These are phyloP conservation scores for Coniella vitis DNA, from an alignment of 2,329 filamentous ascomycete genomes.

Conservation along the genomic window DNA sequence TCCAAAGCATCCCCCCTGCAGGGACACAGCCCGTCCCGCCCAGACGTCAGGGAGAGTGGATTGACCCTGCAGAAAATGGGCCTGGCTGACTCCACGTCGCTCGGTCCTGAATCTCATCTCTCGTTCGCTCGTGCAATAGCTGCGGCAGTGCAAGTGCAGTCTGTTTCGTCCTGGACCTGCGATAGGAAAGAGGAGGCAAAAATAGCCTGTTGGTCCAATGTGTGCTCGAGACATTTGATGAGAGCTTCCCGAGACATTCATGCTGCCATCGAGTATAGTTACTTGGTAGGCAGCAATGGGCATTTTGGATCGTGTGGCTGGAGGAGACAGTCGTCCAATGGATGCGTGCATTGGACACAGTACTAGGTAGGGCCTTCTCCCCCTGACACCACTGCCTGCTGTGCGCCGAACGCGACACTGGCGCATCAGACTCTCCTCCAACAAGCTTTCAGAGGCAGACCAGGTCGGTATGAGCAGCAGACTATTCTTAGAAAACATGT, in stretches of 20 bases:
- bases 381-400: background rate
- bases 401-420: too few relatives aligned
- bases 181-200: background rate
- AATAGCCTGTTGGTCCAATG: background rate
- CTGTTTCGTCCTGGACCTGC: background rate
- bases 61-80: conserved; percentile 8
- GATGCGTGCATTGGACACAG: background rate
- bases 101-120: conserved; percentile 10
- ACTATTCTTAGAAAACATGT: conserved; percentile 5
- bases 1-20: conserved; percentile 1
- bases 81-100: conserved; percentile 9
- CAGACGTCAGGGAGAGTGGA: conserved; percentile 3
- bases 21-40: background rate
- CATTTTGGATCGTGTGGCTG: too few relatives aligned
- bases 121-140: background rate
- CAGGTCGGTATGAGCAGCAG: background rate
- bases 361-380: background rate
- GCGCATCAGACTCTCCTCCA: too few relatives aligned
- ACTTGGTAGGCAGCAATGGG: too few relatives aligned
- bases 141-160: background rate
- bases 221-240: background rate
- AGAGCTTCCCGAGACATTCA: background rate
- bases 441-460: too few relatives aligned
- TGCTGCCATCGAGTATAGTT: background rate
- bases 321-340: too few relatives aligned